Evolutionary conservation across 2,329 filamentous ascomycete species (phyloP).

Genomic region (Aspergillus oerlinghausenensis): DNA sequence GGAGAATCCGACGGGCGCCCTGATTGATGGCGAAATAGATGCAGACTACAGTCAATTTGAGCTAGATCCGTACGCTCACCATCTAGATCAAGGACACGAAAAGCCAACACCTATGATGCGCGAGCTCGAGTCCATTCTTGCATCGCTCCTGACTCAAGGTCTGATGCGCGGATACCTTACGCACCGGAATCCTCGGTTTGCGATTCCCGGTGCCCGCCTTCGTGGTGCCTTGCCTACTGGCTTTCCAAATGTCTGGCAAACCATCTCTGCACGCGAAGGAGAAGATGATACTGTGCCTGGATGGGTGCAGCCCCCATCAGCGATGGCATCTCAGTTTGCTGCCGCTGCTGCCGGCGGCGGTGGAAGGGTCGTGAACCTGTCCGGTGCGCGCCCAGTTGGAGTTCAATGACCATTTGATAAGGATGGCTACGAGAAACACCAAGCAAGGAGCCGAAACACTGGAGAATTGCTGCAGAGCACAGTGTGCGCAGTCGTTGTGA

Average conservation of each 20-base stretch:
- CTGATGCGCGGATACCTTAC: constrained; percentile 80
- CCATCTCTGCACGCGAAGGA: constrained; percentile 58
- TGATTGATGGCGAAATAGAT: constrained; percentile 26
- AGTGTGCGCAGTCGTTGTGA: background rate
- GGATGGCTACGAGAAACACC: background rate
- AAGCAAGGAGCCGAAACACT: background rate
- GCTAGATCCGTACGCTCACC: constrained; percentile 56
- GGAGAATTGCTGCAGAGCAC: background rate
- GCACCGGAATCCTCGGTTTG: constrained; percentile 70
- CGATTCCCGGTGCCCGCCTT: constrained; percentile 65
- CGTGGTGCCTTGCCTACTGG: constrained; percentile 40
- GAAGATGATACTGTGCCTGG: constrained; percentile 65
- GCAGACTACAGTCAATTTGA: constrained; percentile 38
- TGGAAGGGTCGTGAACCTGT: constrained; percentile 56
- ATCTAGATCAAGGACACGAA: constrained; percentile 12
- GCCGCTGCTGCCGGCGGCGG: constrained; percentile 31
- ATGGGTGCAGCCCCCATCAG: constrained; percentile 56
- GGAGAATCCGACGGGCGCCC: constrained; percentile 18
- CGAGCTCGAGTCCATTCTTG: constrained; percentile 73
- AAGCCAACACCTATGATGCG: constrained; percentile 44
- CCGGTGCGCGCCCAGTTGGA: constrained; percentile 51
- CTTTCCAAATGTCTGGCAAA: constrained; percentile 71
- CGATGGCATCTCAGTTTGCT: constrained; percentile 11
- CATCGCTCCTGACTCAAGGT: constrained; percentile 73
- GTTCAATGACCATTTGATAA: constrained; percentile 16